Conservation (phyloP, 345 rosid species). For the Pugionium cornutum region DNA sequence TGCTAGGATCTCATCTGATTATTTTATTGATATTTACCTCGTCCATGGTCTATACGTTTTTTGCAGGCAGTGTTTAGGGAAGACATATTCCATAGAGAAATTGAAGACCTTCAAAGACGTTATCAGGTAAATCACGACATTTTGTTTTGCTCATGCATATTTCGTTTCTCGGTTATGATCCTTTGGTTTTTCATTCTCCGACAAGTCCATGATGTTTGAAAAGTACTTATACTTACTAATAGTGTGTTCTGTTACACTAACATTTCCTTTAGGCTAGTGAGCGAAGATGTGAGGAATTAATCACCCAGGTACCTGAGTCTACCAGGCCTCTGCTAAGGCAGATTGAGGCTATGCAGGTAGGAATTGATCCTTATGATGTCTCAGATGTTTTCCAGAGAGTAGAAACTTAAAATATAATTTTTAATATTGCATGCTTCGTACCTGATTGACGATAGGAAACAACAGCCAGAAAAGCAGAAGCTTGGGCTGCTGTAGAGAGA, state of each 20-base stretch:
- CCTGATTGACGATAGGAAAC: conserved; percentile 64
- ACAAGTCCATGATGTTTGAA: conserved; percentile 12
- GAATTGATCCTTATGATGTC: conserved; percentile 13
- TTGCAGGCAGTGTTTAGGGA: conserved; percentile 77
- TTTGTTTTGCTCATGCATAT: conserved; percentile 2
- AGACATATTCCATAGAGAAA: conserved; percentile 74
- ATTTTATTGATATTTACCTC: conserved; percentile 18
- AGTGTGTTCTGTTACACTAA: conserved; percentile 17
- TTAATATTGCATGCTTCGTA: conserved; percentile 25
- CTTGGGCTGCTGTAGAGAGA: conserved; percentile 98
- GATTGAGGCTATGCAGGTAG: conserved; percentile 98
- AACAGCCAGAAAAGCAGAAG: conserved; percentile 84
- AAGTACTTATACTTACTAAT: conserved; percentile 8
- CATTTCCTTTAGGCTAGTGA: conserved; percentile 76
- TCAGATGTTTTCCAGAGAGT: conserved; percentile 21
- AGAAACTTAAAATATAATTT: background rate
- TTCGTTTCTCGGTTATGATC: conserved; percentile 9
- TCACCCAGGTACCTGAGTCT: conserved; percentile 97
- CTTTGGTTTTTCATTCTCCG: conserved; percentile 8
- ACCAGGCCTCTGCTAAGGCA: conserved; percentile 97
- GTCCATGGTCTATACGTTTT: conserved; percentile 13
- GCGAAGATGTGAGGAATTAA: conserved; percentile 97
- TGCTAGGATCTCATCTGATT: conserved; percentile 8
- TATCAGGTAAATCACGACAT: conserved; percentile 64
- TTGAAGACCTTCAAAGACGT: conserved; percentile 90